A percentile compares a stretch with the other conserved stretches of the same genome.
phyloP scores from a whole-genome alignment of 1,284 basidiomycete species.

The Hypsizygus ulmarius region DNA sequence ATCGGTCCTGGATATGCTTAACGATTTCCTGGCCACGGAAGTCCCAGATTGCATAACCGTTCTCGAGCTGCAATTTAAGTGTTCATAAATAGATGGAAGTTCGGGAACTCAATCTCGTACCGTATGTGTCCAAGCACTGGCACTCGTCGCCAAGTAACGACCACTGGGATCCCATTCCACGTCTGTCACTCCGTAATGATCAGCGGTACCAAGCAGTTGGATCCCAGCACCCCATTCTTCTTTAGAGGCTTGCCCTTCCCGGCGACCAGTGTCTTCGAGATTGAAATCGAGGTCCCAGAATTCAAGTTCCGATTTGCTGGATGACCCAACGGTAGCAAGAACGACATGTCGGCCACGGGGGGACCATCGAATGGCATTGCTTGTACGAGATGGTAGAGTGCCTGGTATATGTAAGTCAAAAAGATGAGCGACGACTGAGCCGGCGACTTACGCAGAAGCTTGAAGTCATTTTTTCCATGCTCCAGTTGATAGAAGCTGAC shows the following conservation, averaged over 20 bases:
- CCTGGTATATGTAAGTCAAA: conserved; percentile 41
- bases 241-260: conserved; percentile 58
- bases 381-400: conserved; percentile 81
- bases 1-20: conserved; percentile 88
- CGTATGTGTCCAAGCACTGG: conserved; percentile 93
- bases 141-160: conserved; percentile 90
- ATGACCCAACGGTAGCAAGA: conserved; percentile 92
- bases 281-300: conserved; percentile 99
- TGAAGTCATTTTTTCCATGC: conserved; percentile 92
- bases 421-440: background rate
- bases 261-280: conserved; percentile 64
- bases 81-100: conserved; percentile 13
- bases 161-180: conserved; percentile 99
- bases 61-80: conserved; percentile 70
- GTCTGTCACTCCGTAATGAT: conserved; percentile 98
- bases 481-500: conserved; percentile 97
- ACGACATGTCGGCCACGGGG: conserved; percentile 96
- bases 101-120: conserved; percentile 47
- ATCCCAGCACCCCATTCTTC: conserved; percentile 87
- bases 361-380: conserved; percentile 97
- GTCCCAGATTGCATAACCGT: conserved; percentile 97
- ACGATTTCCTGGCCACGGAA: conserved; percentile 93
- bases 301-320: conserved; percentile 95
- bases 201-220: conserved; percentile 83
- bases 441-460: conserved; percentile 67